phyloP scores from a whole-genome alignment of 352 stramenopile species.

The Phytopythium kandeliae region DNA sequence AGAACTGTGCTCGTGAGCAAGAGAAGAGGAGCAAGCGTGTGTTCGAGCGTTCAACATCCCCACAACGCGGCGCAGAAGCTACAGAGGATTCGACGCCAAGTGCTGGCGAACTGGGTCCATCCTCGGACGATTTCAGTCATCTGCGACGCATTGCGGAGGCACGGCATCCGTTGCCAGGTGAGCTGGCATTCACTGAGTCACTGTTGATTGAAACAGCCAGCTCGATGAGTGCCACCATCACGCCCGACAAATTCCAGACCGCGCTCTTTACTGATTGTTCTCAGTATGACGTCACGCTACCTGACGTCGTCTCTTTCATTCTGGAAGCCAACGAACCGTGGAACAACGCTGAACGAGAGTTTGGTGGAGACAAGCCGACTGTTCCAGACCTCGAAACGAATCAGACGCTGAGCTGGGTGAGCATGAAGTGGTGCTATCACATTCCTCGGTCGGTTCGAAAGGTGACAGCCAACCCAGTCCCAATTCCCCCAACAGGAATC shows the following conservation, averaged over 20 bases:
- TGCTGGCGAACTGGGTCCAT: neutral
- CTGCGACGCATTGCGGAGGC: conserved; percentile 46
- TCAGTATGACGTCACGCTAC: conserved; percentile 17
- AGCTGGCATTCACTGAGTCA: conserved; percentile 58
- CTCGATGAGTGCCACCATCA: conserved; percentile 3
- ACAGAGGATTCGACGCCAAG: neutral
- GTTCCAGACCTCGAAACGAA: conserved; percentile 27
- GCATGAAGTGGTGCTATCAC: conserved; percentile 77
- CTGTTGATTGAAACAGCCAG: conserved; percentile 63
- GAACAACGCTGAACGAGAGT: conserved; percentile 17
- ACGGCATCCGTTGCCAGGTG: conserved; percentile 41
- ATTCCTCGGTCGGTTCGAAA: conserved; percentile 48
- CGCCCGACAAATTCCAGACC: conserved; percentile 1
- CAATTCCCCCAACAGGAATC: conserved; percentile 49
- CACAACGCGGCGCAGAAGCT: neutral
- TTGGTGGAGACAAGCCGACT: conserved; percentile 11
- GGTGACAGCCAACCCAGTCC: conserved; percentile 51
- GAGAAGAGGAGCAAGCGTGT: neutral
- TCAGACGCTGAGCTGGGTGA: conserved; percentile 67
- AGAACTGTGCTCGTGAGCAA: neutral
- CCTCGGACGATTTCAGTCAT: conserved; percentile 48
- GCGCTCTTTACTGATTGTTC: conserved; percentile 12
- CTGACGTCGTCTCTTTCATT: conserved; percentile 37
- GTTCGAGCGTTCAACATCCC: neutral
- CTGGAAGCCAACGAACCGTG: conserved; percentile 56